phyloP scores from a whole-genome alignment of 2,329 filamentous ascomycete genomes.

The Aureobasidium sp. region DNA sequence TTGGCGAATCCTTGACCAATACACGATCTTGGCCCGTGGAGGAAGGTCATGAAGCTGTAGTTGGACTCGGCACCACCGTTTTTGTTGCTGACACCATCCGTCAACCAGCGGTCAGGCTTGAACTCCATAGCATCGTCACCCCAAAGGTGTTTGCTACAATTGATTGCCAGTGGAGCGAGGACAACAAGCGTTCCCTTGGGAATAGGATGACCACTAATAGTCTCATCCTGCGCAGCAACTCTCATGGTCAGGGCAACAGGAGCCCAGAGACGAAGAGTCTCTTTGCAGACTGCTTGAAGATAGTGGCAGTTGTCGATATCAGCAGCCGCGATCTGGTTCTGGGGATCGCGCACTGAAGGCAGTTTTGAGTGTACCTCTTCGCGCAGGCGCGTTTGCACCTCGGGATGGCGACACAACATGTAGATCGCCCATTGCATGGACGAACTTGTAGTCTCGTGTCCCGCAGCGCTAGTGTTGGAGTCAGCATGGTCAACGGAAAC shows the following conservation, averaged over 20 bases:
- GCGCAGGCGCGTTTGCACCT: slow-evolving; percentile 43
- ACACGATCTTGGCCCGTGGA: slow-evolving; percentile 79
- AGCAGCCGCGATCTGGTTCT: slow-evolving; percentile 40
- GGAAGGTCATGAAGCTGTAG: slow-evolving; percentile 72
- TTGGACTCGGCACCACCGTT: slow-evolving; percentile 65
- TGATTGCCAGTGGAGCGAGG: slow-evolving; percentile 59
- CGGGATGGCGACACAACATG: slow-evolving; percentile 44
- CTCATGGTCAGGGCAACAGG: slow-evolving; percentile 68
- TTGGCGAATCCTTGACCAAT: slow-evolving; percentile 77
- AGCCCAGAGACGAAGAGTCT: slow-evolving; percentile 65
- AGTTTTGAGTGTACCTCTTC: slow-evolving; percentile 44
- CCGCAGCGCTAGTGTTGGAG: slow-evolving; percentile 45
- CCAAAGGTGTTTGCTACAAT: slow-evolving; percentile 65
- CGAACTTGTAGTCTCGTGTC: slow-evolving; percentile 51
- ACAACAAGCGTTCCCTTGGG: slow-evolving; percentile 65
- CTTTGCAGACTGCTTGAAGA: slow-evolving; percentile 70
- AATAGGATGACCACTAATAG: slow-evolving; percentile 57
- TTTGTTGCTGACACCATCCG: slow-evolving; percentile 46
- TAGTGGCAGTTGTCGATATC: slow-evolving; percentile 71
- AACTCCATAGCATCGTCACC: slow-evolving; percentile 68
- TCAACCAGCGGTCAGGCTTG: slow-evolving; percentile 70
- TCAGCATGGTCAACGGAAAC: neutral
- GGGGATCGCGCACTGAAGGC: slow-evolving; percentile 35
- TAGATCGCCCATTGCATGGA: slow-evolving; percentile 50
- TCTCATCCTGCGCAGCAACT: slow-evolving; percentile 56